Base-by-base conservation (phyloP, 345 rosid species). In the Clausena lansium region DNA sequence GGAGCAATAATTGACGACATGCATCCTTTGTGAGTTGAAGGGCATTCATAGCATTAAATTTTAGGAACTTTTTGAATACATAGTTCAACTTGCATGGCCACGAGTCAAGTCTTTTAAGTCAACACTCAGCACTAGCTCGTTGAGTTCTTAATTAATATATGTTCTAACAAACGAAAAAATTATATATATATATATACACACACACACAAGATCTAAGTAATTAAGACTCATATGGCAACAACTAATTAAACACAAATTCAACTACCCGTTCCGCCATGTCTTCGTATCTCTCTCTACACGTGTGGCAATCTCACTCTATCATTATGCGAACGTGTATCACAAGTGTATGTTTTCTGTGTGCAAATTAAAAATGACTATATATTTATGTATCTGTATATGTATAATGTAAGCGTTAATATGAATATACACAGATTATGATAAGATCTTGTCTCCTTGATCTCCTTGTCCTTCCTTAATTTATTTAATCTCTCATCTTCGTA, bases 391-490 rank as follows among this genome's bases (percentile, higher is more conserved):
- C 20, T 9, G 22, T 3, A 55, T 22, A 28, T 65, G 8, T 7
- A 7, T 32, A 35, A 63, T 63, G 20, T 63, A 30, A 60, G 19
- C 8, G 4, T 4, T 6, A 20, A 3, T 68, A 30, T 24, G n/a
- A 11, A 15, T 36, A 50, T n/a, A 5, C 24, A 68, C 22, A 22
- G 76, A 73, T 64, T 35, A 14, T 69, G 86, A 80, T 74, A 74
- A 74, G 86, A 80, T 77, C 74, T 65, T 80, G 83, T 70, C 81
- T 74, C 86, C 79, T 33, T 55, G 27, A 4, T 35, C 22, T 60
- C 22, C 57, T 52, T 52, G 57, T 52, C 45, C 39, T n/a, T n/a
- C n/a, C n/a, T n/a, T n/a, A n/a, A n/a, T n/a, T n/a, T n/a, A n/a
- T n/a, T n/a, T n/a, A n/a, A n/a, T n/a, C n/a, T n/a, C n/a, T n/a